Percentiles rank a stretch among this genome's conserved stretches.
phyloP scores from a whole-genome alignment of 805 yeast genomes.

The Kodamaea neixiangensis region DNA sequence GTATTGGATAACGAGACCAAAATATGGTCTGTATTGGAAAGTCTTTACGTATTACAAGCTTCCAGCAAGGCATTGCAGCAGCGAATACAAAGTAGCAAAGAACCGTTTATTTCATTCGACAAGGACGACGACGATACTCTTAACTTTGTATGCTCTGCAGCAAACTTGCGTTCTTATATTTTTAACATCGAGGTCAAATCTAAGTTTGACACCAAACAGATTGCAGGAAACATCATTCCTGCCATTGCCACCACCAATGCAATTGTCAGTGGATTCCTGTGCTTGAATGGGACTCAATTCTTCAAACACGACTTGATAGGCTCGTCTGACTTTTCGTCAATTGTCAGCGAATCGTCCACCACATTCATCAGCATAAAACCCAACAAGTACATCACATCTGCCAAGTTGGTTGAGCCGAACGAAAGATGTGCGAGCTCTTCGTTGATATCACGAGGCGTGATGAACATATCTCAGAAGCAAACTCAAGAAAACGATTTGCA shows the following conservation, averaged over 20 bases:
- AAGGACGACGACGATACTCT: slow-evolving; percentile 94
- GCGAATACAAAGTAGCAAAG: slow-evolving; percentile 39
- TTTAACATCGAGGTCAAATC: slow-evolving; percentile 72
- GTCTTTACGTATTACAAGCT: slow-evolving; percentile 56
- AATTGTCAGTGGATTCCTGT: slow-evolving; percentile 85
- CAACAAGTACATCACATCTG: slow-evolving; percentile 66
- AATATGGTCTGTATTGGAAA: slow-evolving; percentile 65
- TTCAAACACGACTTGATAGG: slow-evolving; percentile 27
- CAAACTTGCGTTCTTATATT: slow-evolving; percentile 71
- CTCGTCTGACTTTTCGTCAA: slow-evolving; percentile 28
- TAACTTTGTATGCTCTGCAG: slow-evolving; percentile 81
- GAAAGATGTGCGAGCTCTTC: slow-evolving; percentile 70
- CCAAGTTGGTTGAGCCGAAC: slow-evolving; percentile 62
- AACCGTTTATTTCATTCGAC: slow-evolving; percentile 66
- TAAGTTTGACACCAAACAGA: slow-evolving; percentile 86
- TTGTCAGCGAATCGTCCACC: slow-evolving; percentile 25
- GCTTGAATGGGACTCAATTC: slow-evolving; percentile 64
- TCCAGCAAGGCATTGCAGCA: slow-evolving; percentile 51
- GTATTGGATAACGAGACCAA: slow-evolving; percentile 29
- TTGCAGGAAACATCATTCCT: slow-evolving; percentile 97
- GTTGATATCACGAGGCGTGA: slow-evolving; percentile 53
- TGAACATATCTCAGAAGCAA: slow-evolving; percentile 31
- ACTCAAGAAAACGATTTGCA: slow-evolving; percentile 40
- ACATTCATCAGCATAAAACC: slow-evolving; percentile 47
- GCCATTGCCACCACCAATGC: slow-evolving; percentile 99